A percentile compares a stretch with the other conserved stretches of the same genome.
Conservation (phyloP, 2,329 filamentous ascomycete species). For the Colletotrichum tropicale region DNA sequence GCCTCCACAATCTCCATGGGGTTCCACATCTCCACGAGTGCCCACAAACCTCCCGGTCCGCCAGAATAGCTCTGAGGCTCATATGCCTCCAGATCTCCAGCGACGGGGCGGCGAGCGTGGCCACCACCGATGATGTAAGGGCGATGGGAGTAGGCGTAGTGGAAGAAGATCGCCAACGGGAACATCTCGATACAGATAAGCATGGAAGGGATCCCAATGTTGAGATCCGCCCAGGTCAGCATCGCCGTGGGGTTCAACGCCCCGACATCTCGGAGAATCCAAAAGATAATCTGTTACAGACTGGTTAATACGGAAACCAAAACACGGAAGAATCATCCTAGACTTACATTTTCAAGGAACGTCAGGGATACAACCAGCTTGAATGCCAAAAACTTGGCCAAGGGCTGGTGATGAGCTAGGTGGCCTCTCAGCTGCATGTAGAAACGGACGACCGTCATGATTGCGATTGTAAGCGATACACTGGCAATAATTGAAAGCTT, state of each 20-base stretch:
- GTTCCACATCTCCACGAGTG: conserved; percentile 12
- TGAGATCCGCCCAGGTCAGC: conserved; percentile 25
- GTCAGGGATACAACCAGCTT: conserved; percentile 27
- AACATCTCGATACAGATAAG: conserved; percentile 29
- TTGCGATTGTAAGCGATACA: conserved; percentile 25
- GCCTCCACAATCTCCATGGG: conserved; percentile 9
- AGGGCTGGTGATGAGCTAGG: conserved; percentile 24
- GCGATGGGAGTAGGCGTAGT: conserved; percentile 25
- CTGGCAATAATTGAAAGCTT: conserved; percentile 30
- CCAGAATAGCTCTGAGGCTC: conserved; percentile 24
- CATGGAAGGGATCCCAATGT: conserved; percentile 26
- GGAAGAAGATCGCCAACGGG: conserved; percentile 25
- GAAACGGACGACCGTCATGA: conserved; percentile 27
- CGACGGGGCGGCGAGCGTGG: conserved; percentile 1
- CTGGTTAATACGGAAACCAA: not conserved
- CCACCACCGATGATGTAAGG: conserved; percentile 25
- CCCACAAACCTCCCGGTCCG: conserved; percentile 22
- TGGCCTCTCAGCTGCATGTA: conserved; percentile 17
- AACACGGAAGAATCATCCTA: not conserved
- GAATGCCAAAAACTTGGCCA: conserved; percentile 30
- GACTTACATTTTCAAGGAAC: conserved; percentile 20
- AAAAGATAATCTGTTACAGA: conserved; percentile 25
- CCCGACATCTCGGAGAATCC: conserved; percentile 24
- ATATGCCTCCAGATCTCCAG: conserved; percentile 3
- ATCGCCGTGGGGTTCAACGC: conserved; percentile 22